Percentiles rank a stretch among this genome's conserved stretches.
These are phyloP conservation scores for Durotheca rogersii DNA, from an alignment of 495 filamentous ascomycete genomes.

Conservation along the genomic window DNA sequence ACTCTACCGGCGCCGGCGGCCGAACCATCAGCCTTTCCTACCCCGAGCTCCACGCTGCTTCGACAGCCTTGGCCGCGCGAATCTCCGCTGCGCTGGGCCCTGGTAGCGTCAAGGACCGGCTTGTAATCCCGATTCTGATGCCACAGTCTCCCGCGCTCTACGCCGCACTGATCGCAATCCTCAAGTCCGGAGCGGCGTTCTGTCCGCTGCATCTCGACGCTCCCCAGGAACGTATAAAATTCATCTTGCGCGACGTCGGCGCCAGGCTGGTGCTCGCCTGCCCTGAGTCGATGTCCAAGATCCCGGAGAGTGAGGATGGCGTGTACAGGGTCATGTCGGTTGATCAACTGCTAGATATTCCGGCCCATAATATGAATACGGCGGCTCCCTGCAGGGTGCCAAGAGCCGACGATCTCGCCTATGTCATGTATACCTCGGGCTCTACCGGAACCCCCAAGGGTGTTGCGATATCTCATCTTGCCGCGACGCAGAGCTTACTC, in stretches of 20 bases:
- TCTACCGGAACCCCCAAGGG: conserved; percentile 90
- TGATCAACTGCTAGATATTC: conserved; percentile 13
- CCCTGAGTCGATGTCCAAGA: conserved; percentile 33
- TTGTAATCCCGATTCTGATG: conserved; percentile 70
- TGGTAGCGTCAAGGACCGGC: conserved; percentile 20
- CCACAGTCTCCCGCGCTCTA: conserved; percentile 73
- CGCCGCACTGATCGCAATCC: conserved; percentile 66
- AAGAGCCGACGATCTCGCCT: conserved; percentile 59
- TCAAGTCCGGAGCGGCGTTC: conserved; percentile 77
- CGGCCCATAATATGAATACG: not conserved
- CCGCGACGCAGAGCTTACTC: conserved; percentile 72
- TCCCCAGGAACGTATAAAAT: conserved; percentile 68
- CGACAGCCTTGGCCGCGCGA: conserved; percentile 52
- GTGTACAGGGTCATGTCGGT: conserved; percentile 30
- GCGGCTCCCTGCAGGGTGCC: conserved; percentile 7
- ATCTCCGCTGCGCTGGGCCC: conserved; percentile 40
- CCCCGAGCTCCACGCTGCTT: conserved; percentile 55
- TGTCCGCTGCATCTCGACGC: conserved; percentile 74
- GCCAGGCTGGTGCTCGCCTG: conserved; percentile 58
- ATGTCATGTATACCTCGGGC: conserved; percentile 90
- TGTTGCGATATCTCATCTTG: conserved; percentile 72
- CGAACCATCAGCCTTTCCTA: conserved; percentile 57
- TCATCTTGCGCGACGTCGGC: conserved; percentile 68
- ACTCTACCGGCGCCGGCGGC: conserved; percentile 48
- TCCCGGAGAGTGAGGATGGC: conserved; percentile 25